A percentile compares a stretch with the other conserved stretches of the same genome.
phyloP scores from a whole-genome alignment of 257 asterid species.

The Solanum ossicruentum region DNA sequence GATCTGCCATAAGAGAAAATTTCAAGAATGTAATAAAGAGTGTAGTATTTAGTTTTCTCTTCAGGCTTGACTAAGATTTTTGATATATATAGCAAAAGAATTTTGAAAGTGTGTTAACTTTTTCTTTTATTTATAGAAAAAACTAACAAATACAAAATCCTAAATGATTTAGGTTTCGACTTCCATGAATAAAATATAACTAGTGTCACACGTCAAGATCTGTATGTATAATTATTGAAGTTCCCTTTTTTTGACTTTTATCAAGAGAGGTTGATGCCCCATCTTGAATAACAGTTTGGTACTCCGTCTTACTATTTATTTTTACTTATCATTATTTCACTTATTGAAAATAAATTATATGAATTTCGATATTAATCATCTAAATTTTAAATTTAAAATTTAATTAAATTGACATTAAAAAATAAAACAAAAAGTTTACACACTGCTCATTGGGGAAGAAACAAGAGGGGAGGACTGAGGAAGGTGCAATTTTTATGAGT shows the following conservation, averaged over 20 bases:
- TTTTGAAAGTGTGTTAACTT: background rate
- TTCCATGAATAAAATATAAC: background rate
- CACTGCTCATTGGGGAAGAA: too few relatives aligned
- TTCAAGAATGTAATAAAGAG: background rate
- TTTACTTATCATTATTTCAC: too few relatives aligned
- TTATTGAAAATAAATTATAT: too few relatives aligned
- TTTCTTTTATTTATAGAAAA: background rate
- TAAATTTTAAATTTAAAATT: too few relatives aligned
- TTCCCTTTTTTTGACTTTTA: background rate
- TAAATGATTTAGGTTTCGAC: background rate
- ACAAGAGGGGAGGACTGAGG: background rate
- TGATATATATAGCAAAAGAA: background rate
- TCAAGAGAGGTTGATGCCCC: background rate
- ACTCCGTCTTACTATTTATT: background rate
- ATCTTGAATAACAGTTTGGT: background rate
- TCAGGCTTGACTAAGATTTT: background rate
- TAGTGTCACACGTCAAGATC: background rate
- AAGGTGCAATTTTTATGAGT: background rate
- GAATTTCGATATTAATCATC: too few relatives aligned
- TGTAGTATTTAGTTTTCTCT: background rate
- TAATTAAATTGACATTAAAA: too few relatives aligned
- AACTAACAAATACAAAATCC: background rate
- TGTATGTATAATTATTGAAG: background rate
- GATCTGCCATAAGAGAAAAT: slow-evolving; percentile 47
- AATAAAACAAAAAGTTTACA: too few relatives aligned